A percentile compares a stretch with the other conserved stretches of the same genome.
phyloP scores from a whole-genome alignment of 1,284 basidiomycete species.

The Pulchroboletus neoregius region DNA sequence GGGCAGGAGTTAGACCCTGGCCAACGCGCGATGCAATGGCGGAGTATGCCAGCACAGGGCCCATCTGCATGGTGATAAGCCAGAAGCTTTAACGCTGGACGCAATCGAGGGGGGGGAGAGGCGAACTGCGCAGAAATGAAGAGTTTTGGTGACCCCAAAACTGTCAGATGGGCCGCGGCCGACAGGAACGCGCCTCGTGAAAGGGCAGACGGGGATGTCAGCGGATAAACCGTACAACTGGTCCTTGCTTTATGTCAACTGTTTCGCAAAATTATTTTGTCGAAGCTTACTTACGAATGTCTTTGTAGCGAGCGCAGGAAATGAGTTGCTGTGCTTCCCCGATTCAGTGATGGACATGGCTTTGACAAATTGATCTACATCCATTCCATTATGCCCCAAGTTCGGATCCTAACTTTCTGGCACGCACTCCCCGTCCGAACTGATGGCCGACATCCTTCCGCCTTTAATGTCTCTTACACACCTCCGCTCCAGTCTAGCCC shows the following conservation, averaged over 20 bases:
- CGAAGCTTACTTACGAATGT: background rate
- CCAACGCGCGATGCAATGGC: constrained; percentile 7
- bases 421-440: constrained; percentile 7
- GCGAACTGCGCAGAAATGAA: constrained; percentile 1
- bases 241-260: constrained; percentile 31
- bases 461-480: constrained; percentile 8
- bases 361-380: constrained; percentile 22
- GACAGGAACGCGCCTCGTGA: constrained; percentile 25
- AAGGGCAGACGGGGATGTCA: constrained; percentile 15
- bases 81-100: background rate
- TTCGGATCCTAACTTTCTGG: constrained; percentile 19
- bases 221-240: constrained; percentile 4
- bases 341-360: constrained; percentile 7
- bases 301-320: background rate
- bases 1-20: constrained; percentile 18
- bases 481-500: background rate
- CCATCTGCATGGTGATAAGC: constrained; percentile 14
- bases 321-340: constrained; percentile 9
- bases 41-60: background rate
- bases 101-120: constrained; percentile 7
- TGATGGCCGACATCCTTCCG: constrained; percentile 15
- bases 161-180: constrained; percentile 29
- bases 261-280: constrained; percentile 13
- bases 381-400: constrained; percentile 1
- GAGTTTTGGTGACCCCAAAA: constrained; percentile 27